Base-by-base conservation (phyloP, 345 rosid species). In the Alliaria petiolata region DNA sequence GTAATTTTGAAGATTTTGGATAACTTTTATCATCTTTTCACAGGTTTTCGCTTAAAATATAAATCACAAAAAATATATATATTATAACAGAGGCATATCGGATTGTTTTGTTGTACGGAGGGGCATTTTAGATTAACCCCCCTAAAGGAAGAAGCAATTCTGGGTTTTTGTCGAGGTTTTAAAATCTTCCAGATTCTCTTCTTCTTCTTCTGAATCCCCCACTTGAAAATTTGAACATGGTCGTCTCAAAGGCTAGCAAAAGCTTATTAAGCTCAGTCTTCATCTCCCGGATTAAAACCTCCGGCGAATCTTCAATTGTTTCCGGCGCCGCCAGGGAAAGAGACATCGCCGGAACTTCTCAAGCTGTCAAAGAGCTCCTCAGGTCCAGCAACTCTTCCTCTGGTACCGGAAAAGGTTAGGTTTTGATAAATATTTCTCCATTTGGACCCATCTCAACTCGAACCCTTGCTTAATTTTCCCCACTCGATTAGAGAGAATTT, bases 321-420 rank as follows among this genome's bases (percentile, higher is more conserved):
- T 49, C 72, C 38, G 58, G 43, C 19, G 47, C 14, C 52, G 17
- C 3, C 63, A 42, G 6, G 9, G 45, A 66, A 47, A 34, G 8
- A 22, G 78, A 75, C 69, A 20, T 74, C 73, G 62, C 78, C 34
- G 78, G 68, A 42, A 74, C 62, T 34, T 67, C 73, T 33, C 78
- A 74, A 60, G 74, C 79, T 3, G 58, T 75, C 36, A 61, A 53
- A 62, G 43, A 62, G 11, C 69, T 75, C 44, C 28, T 75, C 68
- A 8, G 17, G 0, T 67, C 57, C 33, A 52, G 8, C 9, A 14
- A 0, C 42, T 26, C 74, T 17, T 34, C 74, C 0, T 60, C 78
- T 13, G 17, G 28, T 33, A 34, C 13, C 33, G 13, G 0, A 6
- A 5, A 46, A 33, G 68, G 68, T 63, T 44, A 45, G 9, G 2